Percentiles rank a stretch among this genome's conserved stretches.
These are phyloP conservation scores for Boletus coccyginus DNA, from an alignment of 768 basidiomycete species.

Conservation along the genomic window DNA sequence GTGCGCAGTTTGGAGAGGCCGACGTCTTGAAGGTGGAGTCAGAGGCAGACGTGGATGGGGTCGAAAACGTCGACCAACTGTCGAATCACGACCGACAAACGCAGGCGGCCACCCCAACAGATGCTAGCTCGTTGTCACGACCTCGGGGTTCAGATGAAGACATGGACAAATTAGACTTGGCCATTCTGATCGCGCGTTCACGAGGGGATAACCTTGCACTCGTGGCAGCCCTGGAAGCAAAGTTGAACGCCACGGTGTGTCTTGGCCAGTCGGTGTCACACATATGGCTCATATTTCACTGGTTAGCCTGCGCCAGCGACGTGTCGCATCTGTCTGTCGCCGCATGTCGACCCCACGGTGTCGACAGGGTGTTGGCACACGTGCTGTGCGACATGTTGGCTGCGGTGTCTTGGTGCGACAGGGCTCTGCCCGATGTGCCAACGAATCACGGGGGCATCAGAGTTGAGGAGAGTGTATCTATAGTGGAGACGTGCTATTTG, in stretches of 20 bases:
- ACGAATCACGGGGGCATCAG: constrained; percentile 74
- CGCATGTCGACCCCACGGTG: constrained; percentile 73
- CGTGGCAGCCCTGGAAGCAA: constrained; percentile 56
- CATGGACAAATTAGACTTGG: constrained; percentile 45
- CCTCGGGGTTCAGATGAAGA: constrained; percentile 28
- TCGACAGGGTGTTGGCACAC: constrained; percentile 90
- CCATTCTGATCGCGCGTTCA: constrained; percentile 47
- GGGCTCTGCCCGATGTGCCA: constrained; percentile 87
- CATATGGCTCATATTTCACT: constrained; percentile 24
- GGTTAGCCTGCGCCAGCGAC: constrained; percentile 27
- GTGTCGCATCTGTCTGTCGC: constrained; percentile 80
- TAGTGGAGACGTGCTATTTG: constrained; percentile 24
- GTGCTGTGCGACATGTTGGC: constrained; percentile 79
- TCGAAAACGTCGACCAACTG: constrained; percentile 1
- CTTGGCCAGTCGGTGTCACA: constrained; percentile 25
- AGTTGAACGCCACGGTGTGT: constrained; percentile 56
- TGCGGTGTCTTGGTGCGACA: constrained; percentile 78
- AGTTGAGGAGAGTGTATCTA: constrained; percentile 74
- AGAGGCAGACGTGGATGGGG: constrained; percentile 22
- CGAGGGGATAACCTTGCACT: constrained; percentile 48
- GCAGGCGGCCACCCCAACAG: constrained; percentile 20
- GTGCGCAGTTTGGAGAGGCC: constrained; percentile 71
- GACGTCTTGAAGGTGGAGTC: constrained; percentile 50
- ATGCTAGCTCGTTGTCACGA: background rate
- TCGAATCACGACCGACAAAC: constrained; percentile 34